Evolutionary conservation across 768 basidiomycete species (phyloP).

Genomic region (Tylopilus plumbeoviolaceoides): DNA sequence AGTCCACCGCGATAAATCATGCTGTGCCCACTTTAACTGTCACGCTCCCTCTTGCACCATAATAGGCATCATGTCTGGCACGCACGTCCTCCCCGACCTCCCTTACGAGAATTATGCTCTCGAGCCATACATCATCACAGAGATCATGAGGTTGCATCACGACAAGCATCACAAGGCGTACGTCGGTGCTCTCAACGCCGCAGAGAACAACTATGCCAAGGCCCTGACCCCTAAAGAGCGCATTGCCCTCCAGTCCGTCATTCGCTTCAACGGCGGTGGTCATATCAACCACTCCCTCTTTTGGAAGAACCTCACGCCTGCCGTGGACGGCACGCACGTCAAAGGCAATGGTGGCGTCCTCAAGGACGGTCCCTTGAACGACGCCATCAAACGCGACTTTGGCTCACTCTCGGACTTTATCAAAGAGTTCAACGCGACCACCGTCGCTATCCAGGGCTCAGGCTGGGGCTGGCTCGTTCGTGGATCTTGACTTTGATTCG

Average conservation of each 20-base stretch:
- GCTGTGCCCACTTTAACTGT: conserved; percentile 11
- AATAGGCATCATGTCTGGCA: conserved; percentile 35
- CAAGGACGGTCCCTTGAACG: conserved; percentile 63
- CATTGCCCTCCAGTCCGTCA: conserved; percentile 25
- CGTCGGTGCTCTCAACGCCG: conserved; percentile 65
- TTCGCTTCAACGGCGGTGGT: conserved; percentile 28
- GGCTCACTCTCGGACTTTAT: conserved; percentile 70
- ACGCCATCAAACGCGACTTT: conserved; percentile 60
- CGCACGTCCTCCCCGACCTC: conserved; percentile 64
- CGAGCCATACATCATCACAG: conserved; percentile 83
- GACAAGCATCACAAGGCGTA: conserved; percentile 96
- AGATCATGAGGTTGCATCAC: conserved; percentile 96
- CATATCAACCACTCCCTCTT: conserved; percentile 96
- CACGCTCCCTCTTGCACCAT: neutral
- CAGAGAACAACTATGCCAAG: conserved; percentile 73
- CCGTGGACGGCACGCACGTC: conserved; percentile 39
- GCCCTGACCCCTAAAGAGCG: conserved; percentile 57
- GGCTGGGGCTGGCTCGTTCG: conserved; percentile 95
- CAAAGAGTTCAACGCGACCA: conserved; percentile 81
- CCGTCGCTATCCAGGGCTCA: conserved; percentile 85
- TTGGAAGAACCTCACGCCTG: conserved; percentile 90
- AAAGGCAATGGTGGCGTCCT: conserved; percentile 64
- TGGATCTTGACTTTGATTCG: neutral
- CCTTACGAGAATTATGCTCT: conserved; percentile 86
- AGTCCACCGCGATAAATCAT: neutral